These are phyloP conservation scores for Polymyxa betae DNA, from an alignment of 208 protist genomes.

Conservation along the genomic window DNA sequence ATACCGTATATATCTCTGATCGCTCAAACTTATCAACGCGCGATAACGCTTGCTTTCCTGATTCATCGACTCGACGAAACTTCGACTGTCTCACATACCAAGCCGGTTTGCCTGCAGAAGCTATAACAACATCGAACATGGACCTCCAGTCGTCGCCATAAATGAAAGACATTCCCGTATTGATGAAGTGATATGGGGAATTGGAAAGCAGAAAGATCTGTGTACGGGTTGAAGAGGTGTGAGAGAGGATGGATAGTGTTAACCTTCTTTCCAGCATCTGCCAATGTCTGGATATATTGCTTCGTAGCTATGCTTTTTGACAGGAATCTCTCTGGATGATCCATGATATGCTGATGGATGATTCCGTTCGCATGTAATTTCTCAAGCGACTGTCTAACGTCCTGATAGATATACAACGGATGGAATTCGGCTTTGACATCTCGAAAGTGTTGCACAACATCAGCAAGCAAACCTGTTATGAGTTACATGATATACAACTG, in stretches of 20 bases:
- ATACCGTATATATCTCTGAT: background rate
- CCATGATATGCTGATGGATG: conserved; percentile 29
- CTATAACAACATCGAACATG: conserved; percentile 25
- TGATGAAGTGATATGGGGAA: conserved; percentile 29
- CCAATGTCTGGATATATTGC: conserved; percentile 15
- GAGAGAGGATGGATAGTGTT: background rate
- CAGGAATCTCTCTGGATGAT: background rate
- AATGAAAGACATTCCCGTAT: conserved; percentile 23
- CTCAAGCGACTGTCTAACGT: background rate
- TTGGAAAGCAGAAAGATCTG: conserved; percentile 30
- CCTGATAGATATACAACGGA: conserved; percentile 51
- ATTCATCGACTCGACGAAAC: conserved; percentile 18
- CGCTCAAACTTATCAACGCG: background rate
- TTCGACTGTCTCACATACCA: background rate
- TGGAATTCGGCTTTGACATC: conserved; percentile 32
- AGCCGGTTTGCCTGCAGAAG: conserved; percentile 4
- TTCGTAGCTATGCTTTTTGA: conserved; percentile 40
- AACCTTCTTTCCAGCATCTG: conserved; percentile 13
- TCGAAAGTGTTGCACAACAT: conserved; percentile 30
- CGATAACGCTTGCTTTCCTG: background rate
- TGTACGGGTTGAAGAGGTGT: background rate
- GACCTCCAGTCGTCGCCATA: conserved; percentile 35
- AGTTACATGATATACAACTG: background rate
- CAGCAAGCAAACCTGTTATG: conserved; percentile 13
- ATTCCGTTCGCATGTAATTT: conserved; percentile 35